Base-by-base conservation (phyloP, 345 rosid genomes). In the Boechera stricta region DNA sequence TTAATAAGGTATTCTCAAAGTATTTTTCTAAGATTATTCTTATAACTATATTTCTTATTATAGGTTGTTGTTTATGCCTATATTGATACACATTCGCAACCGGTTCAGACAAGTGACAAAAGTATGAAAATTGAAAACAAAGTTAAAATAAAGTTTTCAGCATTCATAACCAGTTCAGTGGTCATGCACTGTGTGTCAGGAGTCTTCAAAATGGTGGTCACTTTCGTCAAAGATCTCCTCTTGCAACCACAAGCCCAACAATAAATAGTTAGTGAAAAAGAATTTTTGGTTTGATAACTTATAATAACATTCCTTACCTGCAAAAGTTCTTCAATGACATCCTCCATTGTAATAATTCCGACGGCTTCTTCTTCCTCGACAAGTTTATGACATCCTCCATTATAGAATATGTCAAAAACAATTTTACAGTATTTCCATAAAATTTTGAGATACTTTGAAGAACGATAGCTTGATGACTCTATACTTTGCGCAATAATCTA, bases 171-270 rank as follows among this genome's bases (percentile, higher is more conserved):
- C 38, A 31, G 55, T 18, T 51, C 55, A 18, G 28, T 42, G 41
- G 26, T 70, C 42, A 44, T 44, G 16, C 52, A 69, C 32, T 52
- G 68, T 62, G 73, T 65, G 83, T 89, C 72, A 91, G 32, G 87
- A 91, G 76, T 86, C 92, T 58, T 92, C 94, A 13, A 80, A 81
- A 56, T 87, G 94, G 78, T 92, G 94, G 84, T 94, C 99, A 0
- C 97, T 94, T 83, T 94, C 99, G 12, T 92, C 99, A 53, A 85
- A 94, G 44, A 94, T 94, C 85, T 94, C 98, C 88, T 92, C 99
- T 98, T 94, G 69, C 42, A 57, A 68, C 55, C 70, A 18, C 71
- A 58, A 29, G 33, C 2, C 51, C 10, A 21, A 38, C 28, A 15
- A 36, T 44, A 10, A 6, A 18, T 13, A 62, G 72, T 35, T 26